phyloP scores from a whole-genome alignment of 148 eudicot species.

The Agrostemma githago region DNA sequence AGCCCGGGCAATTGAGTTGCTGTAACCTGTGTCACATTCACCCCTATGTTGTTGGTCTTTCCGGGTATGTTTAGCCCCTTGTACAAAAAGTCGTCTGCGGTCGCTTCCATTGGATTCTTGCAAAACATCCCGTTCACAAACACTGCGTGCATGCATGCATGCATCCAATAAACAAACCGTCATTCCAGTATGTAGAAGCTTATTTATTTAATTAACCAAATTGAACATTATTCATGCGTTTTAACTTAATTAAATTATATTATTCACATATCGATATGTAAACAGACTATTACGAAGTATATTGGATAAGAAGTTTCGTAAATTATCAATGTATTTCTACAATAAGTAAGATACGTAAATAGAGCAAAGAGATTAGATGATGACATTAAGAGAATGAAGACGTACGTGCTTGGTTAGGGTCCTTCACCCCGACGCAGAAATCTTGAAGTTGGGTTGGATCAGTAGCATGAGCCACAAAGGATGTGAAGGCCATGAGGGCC shows the following conservation, averaged over 20 bases:
- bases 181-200: no score
- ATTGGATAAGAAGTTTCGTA: no score
- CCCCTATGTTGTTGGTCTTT: not conserved
- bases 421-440: not conserved
- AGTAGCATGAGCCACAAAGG: not conserved
- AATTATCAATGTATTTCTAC: no score
- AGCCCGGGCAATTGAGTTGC: not conserved
- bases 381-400: not conserved
- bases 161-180: not conserved
- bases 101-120: not conserved
- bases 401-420: not conserved
- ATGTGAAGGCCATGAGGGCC: not conserved
- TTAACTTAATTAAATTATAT: no score
- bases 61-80: not conserved
- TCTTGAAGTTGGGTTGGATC: not conserved
- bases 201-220: no score
- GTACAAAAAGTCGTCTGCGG: not conserved
- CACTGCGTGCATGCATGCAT: not conserved
- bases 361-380: no score
- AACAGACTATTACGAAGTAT: no score
- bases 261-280: no score
- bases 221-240: no score
- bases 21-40: slow-evolving; percentile 1
- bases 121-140: not conserved
- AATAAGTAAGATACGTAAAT: no score